Base-by-base conservation (phyloP, 768 basidiomycete species). In the Boletus bicolor region DNA sequence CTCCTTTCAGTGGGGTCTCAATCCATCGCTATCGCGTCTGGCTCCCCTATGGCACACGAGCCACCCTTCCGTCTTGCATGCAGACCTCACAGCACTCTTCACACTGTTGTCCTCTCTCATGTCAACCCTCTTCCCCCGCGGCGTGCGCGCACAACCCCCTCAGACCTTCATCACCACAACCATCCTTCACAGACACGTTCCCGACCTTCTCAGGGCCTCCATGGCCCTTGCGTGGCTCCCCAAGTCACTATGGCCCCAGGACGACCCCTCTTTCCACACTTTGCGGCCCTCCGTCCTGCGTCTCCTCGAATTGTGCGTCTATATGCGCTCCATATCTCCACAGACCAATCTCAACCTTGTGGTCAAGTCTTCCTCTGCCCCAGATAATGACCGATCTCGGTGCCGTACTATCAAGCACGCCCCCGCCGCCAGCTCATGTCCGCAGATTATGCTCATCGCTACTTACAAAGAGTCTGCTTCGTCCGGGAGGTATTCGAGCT, bases 211-310 rank as follows among this genome's bases (percentile, higher is more conserved):
- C 9, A 76, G 73, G 43, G 81, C 86, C 9, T 76, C 82, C 32
- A 76, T 91, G 7, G 69, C 80, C 9, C 71, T 93, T 8, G 91
- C 87, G 2, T 93, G 90, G 90, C 75, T 89, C 8, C 87, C 86
- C 5, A 83, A 80, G 62, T 72, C 77, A 0, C 64, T 78, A 9
- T 68, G 74, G 7, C 68, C 73, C 0, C 74, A 77, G 14, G 59
- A 71, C 0, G 64, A 72, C 32, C 74, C 70, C n/a, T 67, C 77
- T 35, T 59, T 79, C 24, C 78, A 85, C 53, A 66, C 73, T 44
- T 64, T 84, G 15, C 79, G 83, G 5, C 79, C 82, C 1, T 60
- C 76, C 35, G 74, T 80, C 3, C 75, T 84, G 62, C 83, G 81
- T 52, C 68, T 91, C 24, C 71, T 91, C 39, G 77, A 77, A 58